These are phyloP conservation scores for Blastobotrys apis DNA, from an alignment of 1,139 yeast species.

Conservation along the genomic window DNA sequence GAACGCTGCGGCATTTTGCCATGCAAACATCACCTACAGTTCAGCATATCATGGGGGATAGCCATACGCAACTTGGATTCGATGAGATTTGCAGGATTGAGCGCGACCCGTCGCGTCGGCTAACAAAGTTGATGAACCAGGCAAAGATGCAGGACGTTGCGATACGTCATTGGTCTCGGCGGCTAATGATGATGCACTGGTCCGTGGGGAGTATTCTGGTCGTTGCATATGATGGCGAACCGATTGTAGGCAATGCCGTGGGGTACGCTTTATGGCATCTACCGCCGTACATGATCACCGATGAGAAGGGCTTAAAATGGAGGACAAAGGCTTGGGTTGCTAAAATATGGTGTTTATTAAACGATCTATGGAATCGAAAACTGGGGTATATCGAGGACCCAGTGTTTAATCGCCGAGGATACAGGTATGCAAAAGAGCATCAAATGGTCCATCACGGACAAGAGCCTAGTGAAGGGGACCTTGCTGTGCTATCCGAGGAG, in stretches of 20 bases:
- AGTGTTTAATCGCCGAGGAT: conserved; percentile 5
- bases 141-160: too few species aligned
- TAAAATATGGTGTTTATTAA: not conserved
- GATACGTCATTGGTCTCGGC: too few species aligned
- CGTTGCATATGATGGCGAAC: not conserved
- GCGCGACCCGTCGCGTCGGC: too few species aligned
- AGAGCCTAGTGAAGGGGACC: not conserved
- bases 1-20: not conserved
- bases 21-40: too few species aligned
- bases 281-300: not conserved
- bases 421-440: not conserved
- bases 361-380: conserved; percentile 4
- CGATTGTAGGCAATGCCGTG: too few species aligned
- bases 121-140: too few species aligned
- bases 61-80: too few species aligned
- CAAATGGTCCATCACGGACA: conserved; percentile 4
- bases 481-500: not conserved
- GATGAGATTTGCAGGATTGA: too few species aligned
- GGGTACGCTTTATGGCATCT: conserved; percentile 1
- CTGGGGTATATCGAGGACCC: conserved; percentile 7
- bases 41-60: too few species aligned
- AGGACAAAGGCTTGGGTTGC: too few species aligned
- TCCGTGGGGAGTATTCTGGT: not conserved
- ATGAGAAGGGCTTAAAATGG: not conserved
- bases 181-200: conserved; percentile 1